Evolutionary conservation across 352 stramenopile species (phyloP), one percentile per base, ranked within the genome.

Genomic region (Globisporangium splendens): DNA sequence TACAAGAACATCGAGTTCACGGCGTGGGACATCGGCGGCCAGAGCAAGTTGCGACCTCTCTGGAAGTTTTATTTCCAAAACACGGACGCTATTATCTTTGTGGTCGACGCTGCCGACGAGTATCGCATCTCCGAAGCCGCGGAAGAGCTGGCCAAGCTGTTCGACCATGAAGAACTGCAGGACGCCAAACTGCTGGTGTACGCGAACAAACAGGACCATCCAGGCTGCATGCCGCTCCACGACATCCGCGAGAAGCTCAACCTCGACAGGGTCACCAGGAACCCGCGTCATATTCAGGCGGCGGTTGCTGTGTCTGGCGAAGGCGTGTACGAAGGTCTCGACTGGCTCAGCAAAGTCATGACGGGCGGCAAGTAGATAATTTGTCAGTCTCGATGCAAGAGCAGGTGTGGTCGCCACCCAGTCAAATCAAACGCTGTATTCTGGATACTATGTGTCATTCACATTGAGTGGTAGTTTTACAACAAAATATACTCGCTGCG

Each of bases 11-110:
- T 90, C 50, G 75, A 74, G 52, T 91, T 96, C 58, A 90, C 77
- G 4, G 73, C 82, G 20, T 96, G 89, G 89, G 89, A 97, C 69
- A 74, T 97, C 18, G 83, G 88, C 3, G 72, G 72, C 2, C 77
- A 81, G 51, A 65, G 64, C 18, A 66, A 63, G 28, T 69, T 83
- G 13, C 64, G 71, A 17, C 59, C 58, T 8, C 71, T 95, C 2
- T 96, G 83, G 84, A 56, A 68, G 20, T 69, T 94, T 60, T 95
- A 96, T 54, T 73, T 89, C 15, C 47, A 50, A 2, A 64, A 78
- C 54, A 89, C 75, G 7, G 70, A 93, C 43, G 88, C 66, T 24
- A 52, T 96, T 20, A 89, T 97, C 55, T 97, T 90, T 61, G 83
- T 96, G 22, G 74, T 96, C 2, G 87, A 96, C 54, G 75, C 72